These are phyloP conservation scores for Podaxis mareebaensis DNA, from an alignment of 768 basidiomycete species.

Conservation along the genomic window DNA sequence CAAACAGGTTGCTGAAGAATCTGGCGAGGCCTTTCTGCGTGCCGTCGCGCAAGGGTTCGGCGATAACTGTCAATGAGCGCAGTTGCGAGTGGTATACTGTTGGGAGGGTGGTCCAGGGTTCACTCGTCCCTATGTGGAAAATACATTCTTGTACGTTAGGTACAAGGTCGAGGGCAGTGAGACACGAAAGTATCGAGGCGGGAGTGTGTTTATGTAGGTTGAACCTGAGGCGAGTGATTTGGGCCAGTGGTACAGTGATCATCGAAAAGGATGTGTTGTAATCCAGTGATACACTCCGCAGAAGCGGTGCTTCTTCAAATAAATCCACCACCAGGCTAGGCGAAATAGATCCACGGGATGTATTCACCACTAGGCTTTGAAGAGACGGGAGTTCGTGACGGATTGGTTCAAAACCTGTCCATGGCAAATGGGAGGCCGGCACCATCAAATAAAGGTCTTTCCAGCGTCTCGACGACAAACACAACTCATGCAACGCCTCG, in stretches of 20 bases:
- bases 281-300: conserved; percentile 16
- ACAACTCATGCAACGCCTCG: conserved; percentile 9
- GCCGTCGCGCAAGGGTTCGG: conserved; percentile 11
- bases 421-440: conserved; percentile 14
- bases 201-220: conserved; percentile 17
- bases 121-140: conserved; percentile 14
- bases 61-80: conserved; percentile 7
- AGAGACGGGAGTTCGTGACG: conserved; percentile 16
- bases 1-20: conserved; percentile 10
- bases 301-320: conserved; percentile 17
- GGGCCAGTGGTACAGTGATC: conserved; percentile 9
- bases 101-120: conserved; percentile 14
- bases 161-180: conserved; percentile 7
- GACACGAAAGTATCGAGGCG: conserved; percentile 15
- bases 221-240: conserved; percentile 15
- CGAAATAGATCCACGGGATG: conserved; percentile 11
- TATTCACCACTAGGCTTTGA: conserved; percentile 11
- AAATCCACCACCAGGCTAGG: conserved; percentile 8
- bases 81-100: conserved; percentile 9
- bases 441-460: conserved; percentile 16
- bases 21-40: conserved; percentile 9
- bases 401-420: conserved; percentile 11
- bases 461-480: conserved; percentile 16
- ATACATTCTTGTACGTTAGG: conserved; percentile 17
- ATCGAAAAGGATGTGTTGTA: conserved; percentile 15